Base-by-base conservation (phyloP, 768 basidiomycete genomes). In the Chalciporus piperatus region DNA sequence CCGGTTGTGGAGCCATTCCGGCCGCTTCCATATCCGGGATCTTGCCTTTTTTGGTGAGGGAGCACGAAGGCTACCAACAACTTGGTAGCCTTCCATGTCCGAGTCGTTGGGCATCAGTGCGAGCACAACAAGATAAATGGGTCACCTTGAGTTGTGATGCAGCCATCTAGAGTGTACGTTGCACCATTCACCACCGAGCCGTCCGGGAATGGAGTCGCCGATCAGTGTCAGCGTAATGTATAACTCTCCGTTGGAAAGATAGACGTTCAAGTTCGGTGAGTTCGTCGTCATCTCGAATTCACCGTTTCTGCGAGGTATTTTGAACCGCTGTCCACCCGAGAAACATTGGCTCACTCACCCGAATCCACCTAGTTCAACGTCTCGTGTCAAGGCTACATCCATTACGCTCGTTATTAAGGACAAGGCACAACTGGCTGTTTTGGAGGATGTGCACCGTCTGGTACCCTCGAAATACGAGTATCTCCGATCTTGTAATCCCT, bases 191-290 rank as follows among this genome's bases (percentile, higher is more conserved):
- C 61, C 17, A 82, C 72, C 0, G 70, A 62, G 47, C 59, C 46
- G 0, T 60, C 66, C 66, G 23, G 52, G 32, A 58, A 82, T 66
- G 5, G 66, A 64, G 59, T 82, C 80, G 37, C 75, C 71, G 7
- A 81, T 83, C 52, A 84, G 73, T 8, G 83, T 84, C 10, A 83
- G 71, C 61, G 79, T 74, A 65, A 84, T 79, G 71, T 80, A 83
- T 30, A 84, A 73, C 49, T 76, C 65, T 9, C 76, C 75, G 63
- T 80, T 72, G 38, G 74, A 62, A 41, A 79, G 66, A 69, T 74
- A 79, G 4, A 73, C 61, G 60, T 78, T 78, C n/a, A n/a, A n/a
- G 45, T 68, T 60, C 10, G 52, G 38, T 6, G 59, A 59, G 16
- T 62, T 58, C 6, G 80, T 81, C 25, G 79, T 75, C 77, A 80